These are phyloP conservation scores for Takashimella koratensis DNA, from an alignment of 1,284 basidiomycete genomes.

Conservation along the genomic window DNA sequence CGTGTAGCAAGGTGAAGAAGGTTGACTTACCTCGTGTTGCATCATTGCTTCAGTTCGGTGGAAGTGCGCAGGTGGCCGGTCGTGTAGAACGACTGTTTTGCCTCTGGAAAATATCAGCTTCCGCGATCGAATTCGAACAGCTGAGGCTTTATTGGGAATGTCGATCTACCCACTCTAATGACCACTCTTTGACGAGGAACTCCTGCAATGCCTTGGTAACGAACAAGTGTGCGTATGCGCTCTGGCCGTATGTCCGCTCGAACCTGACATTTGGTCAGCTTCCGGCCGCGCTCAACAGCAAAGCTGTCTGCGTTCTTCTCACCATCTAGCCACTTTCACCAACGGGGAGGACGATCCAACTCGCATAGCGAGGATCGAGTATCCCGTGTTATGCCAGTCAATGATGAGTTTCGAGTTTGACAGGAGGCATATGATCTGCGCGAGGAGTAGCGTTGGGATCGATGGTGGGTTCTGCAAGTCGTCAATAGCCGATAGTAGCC, in stretches of 20 bases:
- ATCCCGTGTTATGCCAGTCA: slow-evolving; percentile 99
- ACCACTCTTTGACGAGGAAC: slow-evolving; percentile 68
- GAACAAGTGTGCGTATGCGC: slow-evolving; percentile 86
- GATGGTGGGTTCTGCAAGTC: slow-evolving; percentile 82
- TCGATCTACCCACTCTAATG: slow-evolving; percentile 61
- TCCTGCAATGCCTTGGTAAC: slow-evolving; percentile 86
- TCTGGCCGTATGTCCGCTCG: slow-evolving; percentile 70
- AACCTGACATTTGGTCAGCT: slow-evolving; percentile 60
- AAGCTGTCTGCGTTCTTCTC: no score
- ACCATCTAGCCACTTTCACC: slow-evolving; percentile 73
- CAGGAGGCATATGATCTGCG: slow-evolving; percentile 66
- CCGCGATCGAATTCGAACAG: slow-evolving; percentile 2
- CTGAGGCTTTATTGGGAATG: slow-evolving; percentile 12
- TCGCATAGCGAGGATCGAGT: slow-evolving; percentile 83
- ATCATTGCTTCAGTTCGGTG: slow-evolving; percentile 64
- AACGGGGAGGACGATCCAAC: slow-evolving; percentile 65
- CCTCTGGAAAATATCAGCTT: slow-evolving; percentile 65
- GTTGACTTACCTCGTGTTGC: slow-evolving; percentile 61
- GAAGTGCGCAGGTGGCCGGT: slow-evolving; percentile 80
- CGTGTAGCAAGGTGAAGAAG: slow-evolving; percentile 6
- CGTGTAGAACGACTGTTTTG: slow-evolving; percentile 71
- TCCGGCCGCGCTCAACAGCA: no score
- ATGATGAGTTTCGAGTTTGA: slow-evolving; percentile 82
- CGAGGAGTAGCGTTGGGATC: slow-evolving; percentile 85
- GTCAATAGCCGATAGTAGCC: no score